Conservation (phyloP, 345 rosid genomes). For the Durio zibethinus region DNA sequence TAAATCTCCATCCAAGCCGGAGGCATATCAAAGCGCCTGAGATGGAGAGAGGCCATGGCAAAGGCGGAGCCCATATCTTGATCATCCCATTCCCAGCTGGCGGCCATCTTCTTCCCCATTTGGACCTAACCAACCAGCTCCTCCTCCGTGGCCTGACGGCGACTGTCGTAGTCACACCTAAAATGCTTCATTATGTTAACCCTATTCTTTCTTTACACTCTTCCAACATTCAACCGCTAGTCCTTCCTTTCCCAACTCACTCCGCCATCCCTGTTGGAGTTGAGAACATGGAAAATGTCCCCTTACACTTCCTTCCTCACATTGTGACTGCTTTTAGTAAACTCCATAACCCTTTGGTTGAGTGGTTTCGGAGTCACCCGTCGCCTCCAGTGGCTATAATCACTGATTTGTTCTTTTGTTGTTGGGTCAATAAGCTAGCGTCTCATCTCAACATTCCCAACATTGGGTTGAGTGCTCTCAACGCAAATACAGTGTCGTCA, state of each 20-base stretch:
- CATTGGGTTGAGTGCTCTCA: conserved; percentile 49
- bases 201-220: conserved; percentile 25
- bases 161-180: conserved; percentile 36
- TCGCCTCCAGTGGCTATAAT: conserved; percentile 54
- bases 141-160: conserved; percentile 24
- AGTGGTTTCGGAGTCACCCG: conserved; percentile 44
- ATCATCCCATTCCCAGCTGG: conserved; percentile 39
- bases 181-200: conserved; percentile 31
- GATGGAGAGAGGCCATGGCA: not conserved
- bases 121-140: conserved; percentile 36
- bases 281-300: conserved; percentile 31
- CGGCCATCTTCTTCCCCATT: conserved; percentile 39
- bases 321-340: conserved; percentile 30
- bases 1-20: no score
- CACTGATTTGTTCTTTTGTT: conserved; percentile 54
- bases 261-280: conserved; percentile 33
- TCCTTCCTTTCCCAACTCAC: conserved; percentile 42
- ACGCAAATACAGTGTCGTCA: conserved; percentile 29
- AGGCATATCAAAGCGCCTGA: not conserved
- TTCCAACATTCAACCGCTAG: conserved; percentile 25
- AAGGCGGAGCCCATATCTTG: conserved; percentile 24
- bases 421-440: conserved; percentile 45
- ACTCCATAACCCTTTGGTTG: conserved; percentile 38
- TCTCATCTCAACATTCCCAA: conserved; percentile 28
- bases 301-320: conserved; percentile 18